Base-by-base conservation (phyloP, 805 yeast species). In the Saccharomycopsis olivae region DNA sequence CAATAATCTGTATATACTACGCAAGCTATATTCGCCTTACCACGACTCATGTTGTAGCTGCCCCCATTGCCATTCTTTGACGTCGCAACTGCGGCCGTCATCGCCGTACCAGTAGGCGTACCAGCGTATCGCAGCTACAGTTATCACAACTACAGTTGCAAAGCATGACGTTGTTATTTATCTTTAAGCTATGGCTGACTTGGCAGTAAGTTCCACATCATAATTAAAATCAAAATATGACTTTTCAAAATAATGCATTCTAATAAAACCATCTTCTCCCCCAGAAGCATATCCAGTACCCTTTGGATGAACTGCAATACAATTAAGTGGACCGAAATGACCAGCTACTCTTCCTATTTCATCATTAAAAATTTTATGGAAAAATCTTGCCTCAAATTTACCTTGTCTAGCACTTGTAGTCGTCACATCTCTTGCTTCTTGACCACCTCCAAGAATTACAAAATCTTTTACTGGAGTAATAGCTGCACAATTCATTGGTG, bases 281-380 rank as follows among this genome's bases (percentile, higher is more conserved):
- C 98, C 99, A 44, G 94, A 80, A n/a, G 94, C 88, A 60, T 82
- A 92, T 36, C 89, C 80, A 25, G 81, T 74, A 41, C 97, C 98
- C 53, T 78, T 79, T 42, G 99, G 98, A 62, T 87, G 95, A 39
- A 86, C 83, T 24, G 95, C 95, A 48, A 92, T 73, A 50, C 83
- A 77, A 68, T 92, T 92, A 54, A 92, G 74, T 35, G 99, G 99
- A 69, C 99, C 99, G 71, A 92, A 92, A 68, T 92, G 99, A 43
- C 98, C 99, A 64, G 83, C 85, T 37, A 92, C 89, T 65, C 96
- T 80, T 51, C 97, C 98, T 50, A 92, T 78, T 62, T 89, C 97
- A 58, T 89, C 97, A 61, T 80, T 81, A 61, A 88, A 92, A 37
- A 92, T 74, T 66, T 89, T 92, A 65, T 92, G 97, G 65, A 78